Evolutionary conservation across 129 eudicot species (phyloP).

Genomic region (Gnaphalium uliginosum): DNA sequence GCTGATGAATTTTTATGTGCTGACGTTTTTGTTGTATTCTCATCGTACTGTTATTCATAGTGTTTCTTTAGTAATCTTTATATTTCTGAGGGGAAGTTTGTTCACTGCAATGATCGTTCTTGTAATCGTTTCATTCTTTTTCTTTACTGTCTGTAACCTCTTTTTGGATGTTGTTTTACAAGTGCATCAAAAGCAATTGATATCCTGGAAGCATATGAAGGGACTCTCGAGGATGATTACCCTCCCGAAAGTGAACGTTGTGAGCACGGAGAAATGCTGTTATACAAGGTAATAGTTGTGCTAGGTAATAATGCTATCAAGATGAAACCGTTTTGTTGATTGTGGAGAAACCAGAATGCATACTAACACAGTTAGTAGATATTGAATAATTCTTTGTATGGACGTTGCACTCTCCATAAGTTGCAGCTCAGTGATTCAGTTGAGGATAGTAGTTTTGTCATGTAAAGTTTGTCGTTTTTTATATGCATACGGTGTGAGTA

Average conservation of each 20-base stretch:
- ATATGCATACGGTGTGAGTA: background rate
- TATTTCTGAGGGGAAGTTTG: background rate
- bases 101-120: background rate
- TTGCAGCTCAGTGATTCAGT: background rate
- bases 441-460: background rate
- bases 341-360: conserved; percentile 1
- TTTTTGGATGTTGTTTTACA: conserved; percentile 21
- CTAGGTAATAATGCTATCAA: conserved; percentile 24
- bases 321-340: background rate
- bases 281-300: conserved; percentile 73
- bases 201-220: conserved; percentile 99
- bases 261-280: conserved; percentile 97
- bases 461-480: background rate
- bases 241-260: conserved; percentile 92
- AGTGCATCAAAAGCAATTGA: conserved; percentile 96
- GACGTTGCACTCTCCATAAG: background rate
- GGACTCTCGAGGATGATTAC: conserved; percentile 92
- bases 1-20: conserved; percentile 3
- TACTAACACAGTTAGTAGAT: conserved; percentile 11
- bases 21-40: background rate
- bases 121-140: background rate
- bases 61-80: background rate
- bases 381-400: background rate
- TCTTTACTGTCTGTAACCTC: background rate
- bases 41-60: background rate